Base-by-base conservation (phyloP, 495 filamentous ascomycete species). In the Jackrogersella multiformis region DNA sequence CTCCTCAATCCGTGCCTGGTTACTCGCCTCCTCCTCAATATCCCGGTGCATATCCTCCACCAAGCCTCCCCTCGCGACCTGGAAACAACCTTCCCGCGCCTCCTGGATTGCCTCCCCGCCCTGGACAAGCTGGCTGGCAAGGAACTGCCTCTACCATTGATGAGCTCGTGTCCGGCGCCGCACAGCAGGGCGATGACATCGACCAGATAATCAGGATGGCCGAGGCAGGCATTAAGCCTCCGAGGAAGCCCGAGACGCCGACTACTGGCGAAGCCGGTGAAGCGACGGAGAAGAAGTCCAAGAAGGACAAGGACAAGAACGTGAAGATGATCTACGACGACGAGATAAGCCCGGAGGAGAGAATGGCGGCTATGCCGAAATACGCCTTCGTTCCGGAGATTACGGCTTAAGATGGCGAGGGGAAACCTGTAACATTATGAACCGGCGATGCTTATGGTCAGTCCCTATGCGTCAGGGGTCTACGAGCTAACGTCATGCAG, bases 291-390 rank as follows among this genome's bases (percentile, higher is more conserved):
- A 90, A 91, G 79, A 90, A 89, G 79, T 83, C 84, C 39, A 86
- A 87, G 79, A 88, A 88, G 72, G 88, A 90, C 39, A 91, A 91
- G 76, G 78, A 88, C 13, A 91, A 91, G 80, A 81, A 76, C 49
- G 75, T 83, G 59, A 87, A 88, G 73, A 85, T 96, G 85, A 80
- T 95, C 4, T 95, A 93, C 78, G 87, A 85, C 39, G 90, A 93
- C 73, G 89, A 91, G 44, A 80, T 86, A 71, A 93, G 90, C 68
- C 92, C 92, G 21, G 92, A 96, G 79, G 92, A 96, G 81, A 92
- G 87, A 78, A 93, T 94, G 91, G 88, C 91, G 24, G 74, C 78
- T 66, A 78, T 96, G 78, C 82, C 90, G 49, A 88, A 87, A 79
- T 96, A 94, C 80, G 87, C 88, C 71, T 91, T 89, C 74, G 79